Evolutionary conservation across 495 filamentous ascomycete species (phyloP).

Genomic region (Emericellopsis terricola): DNA sequence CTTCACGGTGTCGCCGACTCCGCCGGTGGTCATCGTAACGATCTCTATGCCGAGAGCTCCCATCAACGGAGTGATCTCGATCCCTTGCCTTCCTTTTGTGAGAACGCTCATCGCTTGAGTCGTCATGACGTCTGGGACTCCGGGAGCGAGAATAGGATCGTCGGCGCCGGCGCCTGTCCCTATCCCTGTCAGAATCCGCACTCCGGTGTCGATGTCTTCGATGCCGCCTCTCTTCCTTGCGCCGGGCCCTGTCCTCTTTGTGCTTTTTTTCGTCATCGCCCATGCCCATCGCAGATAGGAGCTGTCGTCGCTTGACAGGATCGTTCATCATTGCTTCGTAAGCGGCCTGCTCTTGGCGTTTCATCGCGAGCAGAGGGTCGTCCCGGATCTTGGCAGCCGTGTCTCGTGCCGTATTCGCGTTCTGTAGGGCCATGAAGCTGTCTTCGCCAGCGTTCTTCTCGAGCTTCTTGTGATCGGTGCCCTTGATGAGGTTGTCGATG

Average conservation of each 20-base stretch:
- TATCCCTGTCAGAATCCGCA: neutral
- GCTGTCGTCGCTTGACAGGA: slow-evolving; percentile 47
- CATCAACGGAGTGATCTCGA: slow-evolving; percentile 3
- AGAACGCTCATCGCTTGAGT: neutral
- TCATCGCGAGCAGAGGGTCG: slow-evolving; percentile 82
- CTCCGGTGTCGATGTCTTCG: neutral
- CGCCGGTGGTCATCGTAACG: too few relatives aligned
- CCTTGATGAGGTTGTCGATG: slow-evolving; percentile 78
- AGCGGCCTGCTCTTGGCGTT: slow-evolving; percentile 78
- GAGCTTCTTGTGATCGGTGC: slow-evolving; percentile 60
- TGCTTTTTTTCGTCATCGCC: slow-evolving; percentile 20
- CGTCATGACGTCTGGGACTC: neutral
- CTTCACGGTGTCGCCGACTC: neutral
- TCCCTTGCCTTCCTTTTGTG: slow-evolving; percentile 3
- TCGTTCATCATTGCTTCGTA: slow-evolving; percentile 84
- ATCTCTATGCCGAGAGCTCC: too few relatives aligned
- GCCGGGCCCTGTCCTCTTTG: slow-evolving; percentile 11
- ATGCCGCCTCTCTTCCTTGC: neutral
- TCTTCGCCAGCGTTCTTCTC: slow-evolving; percentile 61
- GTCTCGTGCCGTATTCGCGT: slow-evolving; percentile 51
- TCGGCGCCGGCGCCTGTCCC: slow-evolving; percentile 1
- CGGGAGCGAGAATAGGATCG: slow-evolving; percentile 3
- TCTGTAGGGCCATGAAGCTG: slow-evolving; percentile 38
- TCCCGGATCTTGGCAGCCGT: slow-evolving; percentile 68
- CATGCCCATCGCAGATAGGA: slow-evolving; percentile 42